Percentiles rank a stretch among this genome's conserved stretches.
Evolutionary conservation across 352 stramenopile genomes (phyloP).

Genomic region (Pythium insidiosum): DNA sequence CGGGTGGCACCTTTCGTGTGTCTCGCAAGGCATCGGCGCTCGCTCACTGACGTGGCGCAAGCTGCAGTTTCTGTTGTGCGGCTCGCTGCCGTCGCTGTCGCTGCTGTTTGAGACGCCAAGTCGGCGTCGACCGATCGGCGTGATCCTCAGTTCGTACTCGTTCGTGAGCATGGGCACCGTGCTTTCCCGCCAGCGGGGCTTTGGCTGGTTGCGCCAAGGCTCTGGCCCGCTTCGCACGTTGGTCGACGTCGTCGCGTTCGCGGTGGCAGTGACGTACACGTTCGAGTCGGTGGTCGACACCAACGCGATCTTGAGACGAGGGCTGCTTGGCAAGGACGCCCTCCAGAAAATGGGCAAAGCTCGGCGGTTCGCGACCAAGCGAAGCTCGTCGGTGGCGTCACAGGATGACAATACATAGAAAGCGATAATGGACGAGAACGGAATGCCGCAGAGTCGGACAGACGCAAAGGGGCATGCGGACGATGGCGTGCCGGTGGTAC

Average conservation of each 20-base stretch:
- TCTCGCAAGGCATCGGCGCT: constrained; percentile 27
- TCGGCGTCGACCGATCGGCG: constrained; percentile 33
- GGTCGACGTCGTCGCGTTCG: constrained; percentile 29
- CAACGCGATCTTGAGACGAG: constrained; percentile 3
- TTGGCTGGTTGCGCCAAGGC: constrained; percentile 29
- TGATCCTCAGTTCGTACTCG: constrained; percentile 57
- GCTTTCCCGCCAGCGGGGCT: constrained; percentile 10
- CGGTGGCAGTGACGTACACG: constrained; percentile 26
- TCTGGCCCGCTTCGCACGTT: constrained; percentile 17
- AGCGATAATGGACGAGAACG: too few relatives aligned
- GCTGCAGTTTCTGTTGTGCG: constrained; percentile 40
- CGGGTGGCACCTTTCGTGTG: constrained; percentile 39
- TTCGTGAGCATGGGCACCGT: constrained; percentile 45
- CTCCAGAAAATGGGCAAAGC: too few relatives aligned
- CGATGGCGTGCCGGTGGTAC: too few relatives aligned
- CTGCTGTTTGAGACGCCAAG: constrained; percentile 46
- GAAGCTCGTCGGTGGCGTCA: too few relatives aligned
- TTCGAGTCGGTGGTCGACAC: constrained; percentile 12
- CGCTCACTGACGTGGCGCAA: constrained; percentile 36
- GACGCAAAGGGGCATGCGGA: too few relatives aligned
- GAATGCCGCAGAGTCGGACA: too few relatives aligned
- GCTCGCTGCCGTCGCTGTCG: constrained; percentile 31
- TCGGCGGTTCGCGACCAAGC: too few relatives aligned
- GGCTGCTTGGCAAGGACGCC: constrained; percentile 8
- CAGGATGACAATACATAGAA: too few relatives aligned